These are phyloP conservation scores for Rhizopogon vesiculosus DNA, from an alignment of 768 basidiomycete genomes.

Conservation along the genomic window DNA sequence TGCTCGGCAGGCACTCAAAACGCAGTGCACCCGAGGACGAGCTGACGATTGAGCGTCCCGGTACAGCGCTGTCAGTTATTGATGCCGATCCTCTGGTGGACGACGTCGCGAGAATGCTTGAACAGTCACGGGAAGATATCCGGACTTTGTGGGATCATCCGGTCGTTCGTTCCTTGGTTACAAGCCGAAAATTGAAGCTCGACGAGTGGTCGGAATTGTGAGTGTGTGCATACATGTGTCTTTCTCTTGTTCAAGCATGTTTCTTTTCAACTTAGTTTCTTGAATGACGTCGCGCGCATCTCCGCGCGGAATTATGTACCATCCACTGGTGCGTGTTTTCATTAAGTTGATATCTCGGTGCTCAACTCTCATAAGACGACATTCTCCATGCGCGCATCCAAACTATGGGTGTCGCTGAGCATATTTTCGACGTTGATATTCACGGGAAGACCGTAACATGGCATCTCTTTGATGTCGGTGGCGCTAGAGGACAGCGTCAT, in stretches of 20 bases:
- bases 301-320: conserved; percentile 67
- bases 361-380: conserved; percentile 50
- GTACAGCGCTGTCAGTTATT: conserved; percentile 25
- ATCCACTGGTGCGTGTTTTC: conserved; percentile 53
- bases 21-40: conserved; percentile 19
- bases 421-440: conserved; percentile 76
- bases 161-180: conserved; percentile 63
- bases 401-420: conserved; percentile 85
- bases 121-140: conserved; percentile 58
- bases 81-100: conserved; percentile 53
- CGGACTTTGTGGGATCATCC: conserved; percentile 69
- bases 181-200: conserved; percentile 64
- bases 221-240: conserved; percentile 31
- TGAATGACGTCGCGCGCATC: conserved; percentile 69
- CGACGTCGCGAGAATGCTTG: conserved; percentile 57
- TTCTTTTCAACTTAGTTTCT: conserved; percentile 46
- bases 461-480: conserved; percentile 72
- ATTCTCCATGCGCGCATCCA: conserved; percentile 88
- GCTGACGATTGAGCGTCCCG: conserved; percentile 22
- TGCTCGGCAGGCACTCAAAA: conserved; percentile 25
- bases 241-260: conserved; percentile 1
- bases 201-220: conserved; percentile 91
- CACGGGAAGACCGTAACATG: conserved; percentile 74
- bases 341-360: conserved; percentile 20
- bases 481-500: conserved; percentile 67